Evolutionary conservation across 257 asterid species (phyloP), one percentile per base, ranked within the genome.

Genomic region (Solanum corneliomulleri): DNA sequence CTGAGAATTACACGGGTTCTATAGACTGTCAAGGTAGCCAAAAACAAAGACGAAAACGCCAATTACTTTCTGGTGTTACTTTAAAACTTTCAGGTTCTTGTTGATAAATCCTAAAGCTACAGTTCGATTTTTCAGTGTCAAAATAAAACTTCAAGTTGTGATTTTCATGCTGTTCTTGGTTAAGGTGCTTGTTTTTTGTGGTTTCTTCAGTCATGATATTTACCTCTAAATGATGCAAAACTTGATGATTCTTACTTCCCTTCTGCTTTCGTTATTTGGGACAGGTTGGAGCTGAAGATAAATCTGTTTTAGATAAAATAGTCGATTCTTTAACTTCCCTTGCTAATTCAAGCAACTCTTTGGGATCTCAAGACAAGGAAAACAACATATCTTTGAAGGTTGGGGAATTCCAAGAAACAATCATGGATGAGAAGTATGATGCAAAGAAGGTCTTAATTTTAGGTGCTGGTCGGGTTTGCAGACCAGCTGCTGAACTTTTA

Each of bases 401-500:
- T 86, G 97, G 96, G 11, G 93, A 92, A 88, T 86, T 90, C 47
- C 91, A 85, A 41, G 92, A 91, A 82, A 88, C 74, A 56, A 90
- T 49, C 72, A 33, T 76, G 33, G 92, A 86, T 87, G 88, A 88
- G 88, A 94, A 92, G 86, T 82, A 56, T 77, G 95, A 86, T 82
- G 66, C 44, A 66, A 89, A 90, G 81, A 91, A 25, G n/a, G 92
- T 97, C 86, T 93, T 97, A 81, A 94, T 97, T 86, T 91, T 97
- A 92, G 99, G 99, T 37, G 98, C 99, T 88, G 99, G 98, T n/a
- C 93, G 97, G 60, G 98, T 97, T 75, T 97, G 99, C 91, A 94
- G 95, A 78, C 98, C 99, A 66, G 98, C 98, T 90, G 99, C 89
- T 39, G 98, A 95, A 85, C 91, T 97, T 90, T 93, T 97, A 75